phyloP scores from a whole-genome alignment of 306 rosid genomes.

The Lablab purpureus region DNA sequence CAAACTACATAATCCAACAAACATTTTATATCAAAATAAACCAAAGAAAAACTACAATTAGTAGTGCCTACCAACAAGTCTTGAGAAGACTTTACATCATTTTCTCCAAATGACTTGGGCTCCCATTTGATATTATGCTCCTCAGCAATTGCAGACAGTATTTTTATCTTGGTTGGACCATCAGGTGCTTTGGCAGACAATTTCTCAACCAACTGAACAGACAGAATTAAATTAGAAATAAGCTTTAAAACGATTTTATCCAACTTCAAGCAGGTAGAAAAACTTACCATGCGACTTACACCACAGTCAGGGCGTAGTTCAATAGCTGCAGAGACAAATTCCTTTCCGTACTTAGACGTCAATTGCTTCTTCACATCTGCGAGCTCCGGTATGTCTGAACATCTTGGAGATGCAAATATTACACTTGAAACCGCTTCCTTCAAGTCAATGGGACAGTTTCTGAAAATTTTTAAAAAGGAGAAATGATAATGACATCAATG shows the following conservation, averaged over 20 bases:
- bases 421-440: slow-evolving; percentile 94
- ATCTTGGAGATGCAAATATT: slow-evolving; percentile 91
- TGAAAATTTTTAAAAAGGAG: slow-evolving; percentile 40
- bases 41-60: slow-evolving; percentile 19
- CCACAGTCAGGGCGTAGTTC: slow-evolving; percentile 98
- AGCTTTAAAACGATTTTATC: slow-evolving; percentile 37
- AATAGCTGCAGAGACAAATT: slow-evolving; percentile 73
- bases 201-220: slow-evolving; percentile 87
- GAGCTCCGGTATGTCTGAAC: slow-evolving; percentile 90
- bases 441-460: slow-evolving; percentile 89
- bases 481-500: slow-evolving; percentile 23
- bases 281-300: slow-evolving; percentile 86
- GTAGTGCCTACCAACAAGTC: slow-evolving; percentile 71
- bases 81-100: slow-evolving; percentile 60
- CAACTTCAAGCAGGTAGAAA: slow-evolving; percentile 41
- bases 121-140: slow-evolving; percentile 95
- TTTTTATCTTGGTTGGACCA: slow-evolving; percentile 81
- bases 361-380: slow-evolving; percentile 79
- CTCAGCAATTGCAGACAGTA: slow-evolving; percentile 83
- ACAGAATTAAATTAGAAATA: slow-evolving; percentile 34
- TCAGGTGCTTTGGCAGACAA: slow-evolving; percentile 94
- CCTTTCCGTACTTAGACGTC: slow-evolving; percentile 86
- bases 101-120: slow-evolving; percentile 71
- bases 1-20: slow-evolving; percentile 26
- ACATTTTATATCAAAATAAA: slow-evolving; percentile 38